phyloP scores from a whole-genome alignment of 345 rosid species.

The Syzygium oleosum region DNA sequence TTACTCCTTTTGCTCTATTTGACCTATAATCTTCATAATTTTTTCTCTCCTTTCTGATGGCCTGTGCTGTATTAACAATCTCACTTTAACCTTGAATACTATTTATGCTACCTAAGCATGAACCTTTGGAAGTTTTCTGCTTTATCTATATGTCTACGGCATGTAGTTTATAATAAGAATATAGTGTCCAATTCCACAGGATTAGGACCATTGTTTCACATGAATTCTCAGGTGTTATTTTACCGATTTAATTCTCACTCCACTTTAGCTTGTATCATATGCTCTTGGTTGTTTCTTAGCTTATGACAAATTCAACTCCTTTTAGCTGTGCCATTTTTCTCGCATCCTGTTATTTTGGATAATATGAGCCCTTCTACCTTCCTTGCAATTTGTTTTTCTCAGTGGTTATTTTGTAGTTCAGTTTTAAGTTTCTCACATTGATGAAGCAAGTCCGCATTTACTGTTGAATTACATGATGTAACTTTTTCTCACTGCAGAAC shows the following conservation, averaged over 20 bases:
- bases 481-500: constrained; percentile 42
- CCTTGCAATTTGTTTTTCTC: background rate
- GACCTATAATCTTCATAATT: background rate
- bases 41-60: background rate
- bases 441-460: background rate
- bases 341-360: background rate
- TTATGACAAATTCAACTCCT: background rate
- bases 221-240: background rate
- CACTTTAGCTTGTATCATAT: background rate
- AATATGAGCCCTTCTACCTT: background rate
- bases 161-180: background rate
- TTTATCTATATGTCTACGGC: background rate
- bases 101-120: background rate
- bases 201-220: background rate
- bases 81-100: background rate
- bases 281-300: background rate
- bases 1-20: background rate
- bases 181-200: background rate
- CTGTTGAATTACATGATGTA: background rate
- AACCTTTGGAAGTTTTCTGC: background rate
- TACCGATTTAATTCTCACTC: background rate
- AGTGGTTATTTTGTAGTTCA: background rate
- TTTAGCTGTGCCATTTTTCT: background rate
- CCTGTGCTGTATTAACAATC: background rate
- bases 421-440: background rate